These are phyloP conservation scores for Sporisorium graminicola DNA, from an alignment of 1,284 basidiomycete genomes.

Conservation along the genomic window DNA sequence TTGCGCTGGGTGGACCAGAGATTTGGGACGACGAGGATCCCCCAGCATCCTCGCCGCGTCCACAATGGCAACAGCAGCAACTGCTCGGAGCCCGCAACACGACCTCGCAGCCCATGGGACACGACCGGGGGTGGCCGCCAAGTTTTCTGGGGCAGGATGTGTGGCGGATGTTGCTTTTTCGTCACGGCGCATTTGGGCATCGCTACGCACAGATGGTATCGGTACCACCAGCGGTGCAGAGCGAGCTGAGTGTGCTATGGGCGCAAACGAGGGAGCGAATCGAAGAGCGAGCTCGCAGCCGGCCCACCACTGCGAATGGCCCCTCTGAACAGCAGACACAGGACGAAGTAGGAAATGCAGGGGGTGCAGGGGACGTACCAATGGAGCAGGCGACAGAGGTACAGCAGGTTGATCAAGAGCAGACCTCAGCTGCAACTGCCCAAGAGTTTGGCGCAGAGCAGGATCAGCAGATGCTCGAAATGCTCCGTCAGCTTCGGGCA, in stretches of 20 bases:
- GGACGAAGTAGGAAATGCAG: background rate
- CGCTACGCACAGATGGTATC: constrained; percentile 41
- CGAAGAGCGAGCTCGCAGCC: background rate
- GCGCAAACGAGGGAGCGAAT: constrained; percentile 28
- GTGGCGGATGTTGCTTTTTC: constrained; percentile 42
- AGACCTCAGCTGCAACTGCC: background rate
- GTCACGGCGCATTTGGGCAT: constrained; percentile 36
- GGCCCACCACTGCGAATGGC: background rate
- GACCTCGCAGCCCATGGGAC: constrained; percentile 3
- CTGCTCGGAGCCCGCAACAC: constrained; percentile 4
- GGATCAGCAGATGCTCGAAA: constrained; percentile 26
- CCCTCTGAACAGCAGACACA: background rate
- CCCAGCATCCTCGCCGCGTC: constrained; percentile 10
- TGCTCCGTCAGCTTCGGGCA: constrained; percentile 28
- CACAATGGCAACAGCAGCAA: constrained; percentile 7
- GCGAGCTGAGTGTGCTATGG: constrained; percentile 35
- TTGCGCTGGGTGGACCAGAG: constrained; percentile 40
- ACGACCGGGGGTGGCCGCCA: constrained; percentile 42
- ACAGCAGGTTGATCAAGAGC: background rate
- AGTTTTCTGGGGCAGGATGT: constrained; percentile 48
- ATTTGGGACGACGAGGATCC: constrained; percentile 35
- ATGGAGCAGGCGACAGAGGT: background rate
- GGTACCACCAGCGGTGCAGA: constrained; percentile 33
- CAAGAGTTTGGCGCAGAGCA: background rate
- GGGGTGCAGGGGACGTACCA: background rate